Percentiles rank a stretch among this genome's conserved stretches.
Conservation (phyloP, 1,284 basidiomycete species). For the Kwoniella shivajii region DNA sequence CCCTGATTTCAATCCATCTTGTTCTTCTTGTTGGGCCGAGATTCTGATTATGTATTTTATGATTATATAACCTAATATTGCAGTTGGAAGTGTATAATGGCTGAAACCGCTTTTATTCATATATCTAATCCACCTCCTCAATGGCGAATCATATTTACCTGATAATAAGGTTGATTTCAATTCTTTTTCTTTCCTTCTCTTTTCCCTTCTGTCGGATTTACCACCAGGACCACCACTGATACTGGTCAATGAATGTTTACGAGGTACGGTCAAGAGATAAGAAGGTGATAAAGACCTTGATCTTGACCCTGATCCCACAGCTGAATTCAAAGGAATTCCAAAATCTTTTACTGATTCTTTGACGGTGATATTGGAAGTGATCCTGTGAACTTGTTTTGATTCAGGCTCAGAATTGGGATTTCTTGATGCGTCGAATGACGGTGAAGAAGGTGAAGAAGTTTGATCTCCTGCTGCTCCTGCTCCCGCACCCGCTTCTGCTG, state of each 20-base stretch:
- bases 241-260: too few relatives aligned
- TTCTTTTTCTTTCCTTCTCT: constrained; percentile 14
- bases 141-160: constrained; percentile 24
- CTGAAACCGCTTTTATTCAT: constrained; percentile 9
- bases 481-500: background rate
- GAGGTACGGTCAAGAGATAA: background rate
- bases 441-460: background rate
- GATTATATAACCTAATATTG: constrained; percentile 3
- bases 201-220: constrained; percentile 15
- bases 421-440: too few relatives aligned
- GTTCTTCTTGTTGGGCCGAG: too few relatives aligned
- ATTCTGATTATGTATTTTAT: background rate
- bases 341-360: too few relatives aligned
- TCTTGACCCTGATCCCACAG: too few relatives aligned
- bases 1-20: background rate
- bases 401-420: too few relatives aligned
- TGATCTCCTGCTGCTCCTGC: background rate
- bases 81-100: constrained; percentile 14
- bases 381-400: too few relatives aligned
- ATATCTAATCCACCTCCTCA: constrained; percentile 26
- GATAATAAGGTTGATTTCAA: constrained; percentile 21
- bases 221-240: too few relatives aligned
- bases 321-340: too few relatives aligned
- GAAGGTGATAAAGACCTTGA: too few relatives aligned
- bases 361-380: background rate